A percentile compares a stretch with the other conserved stretches of the same genome.
phyloP scores from a whole-genome alignment of 352 stramenopile genomes.

The Phytophthora hybrid region DNA sequence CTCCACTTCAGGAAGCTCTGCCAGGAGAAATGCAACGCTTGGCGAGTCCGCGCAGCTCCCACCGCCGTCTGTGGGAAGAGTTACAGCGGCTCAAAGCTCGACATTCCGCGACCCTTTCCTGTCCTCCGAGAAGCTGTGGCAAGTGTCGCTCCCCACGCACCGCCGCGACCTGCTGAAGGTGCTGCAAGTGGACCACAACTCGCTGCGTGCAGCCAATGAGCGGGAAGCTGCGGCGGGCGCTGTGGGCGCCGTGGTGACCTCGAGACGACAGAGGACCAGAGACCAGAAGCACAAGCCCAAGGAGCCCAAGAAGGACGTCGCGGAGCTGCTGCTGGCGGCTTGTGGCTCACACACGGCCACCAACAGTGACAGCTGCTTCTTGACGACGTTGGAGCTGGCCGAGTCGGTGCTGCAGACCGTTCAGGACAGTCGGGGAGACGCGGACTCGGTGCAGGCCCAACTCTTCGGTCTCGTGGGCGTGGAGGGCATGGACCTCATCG shows the following conservation, averaged over 20 bases:
- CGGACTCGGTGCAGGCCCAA: constrained; percentile 72
- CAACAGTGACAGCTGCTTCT: constrained; percentile 55
- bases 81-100: constrained; percentile 14
- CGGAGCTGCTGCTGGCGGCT: constrained; percentile 52
- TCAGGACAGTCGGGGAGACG: constrained; percentile 56
- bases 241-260: constrained; percentile 67
- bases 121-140: constrained; percentile 37
- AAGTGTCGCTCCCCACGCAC: constrained; percentile 37
- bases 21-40: constrained; percentile 16
- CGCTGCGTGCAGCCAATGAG: constrained; percentile 58
- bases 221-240: constrained; percentile 57
- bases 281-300: constrained; percentile 35
- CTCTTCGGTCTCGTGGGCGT: constrained; percentile 88
- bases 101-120: constrained; percentile 53
- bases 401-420: constrained; percentile 76
- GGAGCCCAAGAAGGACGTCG: constrained; percentile 36
- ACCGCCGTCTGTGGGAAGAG: neutral
- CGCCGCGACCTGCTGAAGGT: constrained; percentile 51
- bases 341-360: constrained; percentile 49
- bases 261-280: constrained; percentile 31
- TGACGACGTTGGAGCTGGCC: constrained; percentile 71
- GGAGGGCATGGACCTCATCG: constrained; percentile 87
- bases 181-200: constrained; percentile 66
- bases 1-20: neutral
- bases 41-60: constrained; percentile 6